phyloP scores from a whole-genome alignment of 75 land plant genomes.

The Pinus taeda region DNA sequence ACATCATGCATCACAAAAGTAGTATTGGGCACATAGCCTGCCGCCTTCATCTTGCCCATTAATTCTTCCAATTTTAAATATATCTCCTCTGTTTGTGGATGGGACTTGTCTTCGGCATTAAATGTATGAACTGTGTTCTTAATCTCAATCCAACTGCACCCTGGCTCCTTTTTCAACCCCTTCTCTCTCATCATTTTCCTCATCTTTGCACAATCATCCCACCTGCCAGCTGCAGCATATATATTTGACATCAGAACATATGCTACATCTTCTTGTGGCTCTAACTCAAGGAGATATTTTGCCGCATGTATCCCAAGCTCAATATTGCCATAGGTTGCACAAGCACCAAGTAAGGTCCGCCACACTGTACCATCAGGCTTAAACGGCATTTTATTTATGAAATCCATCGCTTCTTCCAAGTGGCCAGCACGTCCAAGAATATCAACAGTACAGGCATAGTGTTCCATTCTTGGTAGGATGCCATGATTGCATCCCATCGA shows the following conservation, averaged over 20 bases:
- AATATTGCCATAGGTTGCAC: slow-evolving; percentile 25
- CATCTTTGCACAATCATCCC: slow-evolving; percentile 38
- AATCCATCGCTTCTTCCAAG: slow-evolving; percentile 20
- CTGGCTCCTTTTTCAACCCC: slow-evolving; percentile 34
- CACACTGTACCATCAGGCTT: slow-evolving; percentile 29
- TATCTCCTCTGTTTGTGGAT: slow-evolving; percentile 24
- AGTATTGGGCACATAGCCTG: slow-evolving; percentile 34
- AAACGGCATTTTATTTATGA: slow-evolving; percentile 23
- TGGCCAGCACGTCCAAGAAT: slow-evolving; percentile 40
- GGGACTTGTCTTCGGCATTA: slow-evolving; percentile 22
- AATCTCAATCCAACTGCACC: slow-evolving; percentile 42
- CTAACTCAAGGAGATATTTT: slow-evolving; percentile 22
- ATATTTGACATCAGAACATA: slow-evolving; percentile 43
- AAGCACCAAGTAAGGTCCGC: slow-evolving; percentile 46
- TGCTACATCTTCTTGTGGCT: slow-evolving; percentile 22
- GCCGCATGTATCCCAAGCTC: slow-evolving; percentile 34
- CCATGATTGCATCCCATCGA: slow-evolving; percentile 30
- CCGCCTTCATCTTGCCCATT: slow-evolving; percentile 23
- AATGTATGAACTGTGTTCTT: slow-evolving; percentile 19
- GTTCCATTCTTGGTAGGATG: slow-evolving; percentile 39
- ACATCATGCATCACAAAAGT: slow-evolving; percentile 35
- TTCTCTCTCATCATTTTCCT: slow-evolving; percentile 38
- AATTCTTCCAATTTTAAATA: slow-evolving; percentile 21
- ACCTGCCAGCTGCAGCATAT: slow-evolving; percentile 40
- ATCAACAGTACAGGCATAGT: slow-evolving; percentile 49